These are phyloP conservation scores for Pneumocystis oryctolagi DNA, from an alignment of 1,139 yeast species.

Conservation along the genomic window DNA sequence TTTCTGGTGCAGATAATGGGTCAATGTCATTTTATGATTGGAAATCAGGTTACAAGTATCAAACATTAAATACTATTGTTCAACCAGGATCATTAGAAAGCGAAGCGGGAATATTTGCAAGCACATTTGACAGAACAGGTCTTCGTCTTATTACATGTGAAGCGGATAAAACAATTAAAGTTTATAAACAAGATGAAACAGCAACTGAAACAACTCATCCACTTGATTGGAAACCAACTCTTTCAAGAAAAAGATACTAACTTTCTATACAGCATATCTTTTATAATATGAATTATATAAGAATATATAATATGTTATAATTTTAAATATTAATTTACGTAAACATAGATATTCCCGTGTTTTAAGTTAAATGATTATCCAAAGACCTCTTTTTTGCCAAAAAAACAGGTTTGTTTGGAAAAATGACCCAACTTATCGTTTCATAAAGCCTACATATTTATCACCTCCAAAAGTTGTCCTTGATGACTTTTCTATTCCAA, in stretches of 20 bases:
- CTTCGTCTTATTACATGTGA: slow-evolving; percentile 71
- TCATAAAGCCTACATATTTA: not conserved
- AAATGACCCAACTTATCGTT: not conserved
- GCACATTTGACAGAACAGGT: slow-evolving; percentile 69
- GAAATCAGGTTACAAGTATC: slow-evolving; percentile 49
- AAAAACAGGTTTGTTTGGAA: not conserved
- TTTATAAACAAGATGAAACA: slow-evolving; percentile 50
- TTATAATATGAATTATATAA: not conserved
- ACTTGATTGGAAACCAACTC: slow-evolving; percentile 32
- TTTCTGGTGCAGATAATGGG: slow-evolving; percentile 80
- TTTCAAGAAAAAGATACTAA: slow-evolving; percentile 11
- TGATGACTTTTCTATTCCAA: not conserved
- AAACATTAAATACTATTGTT: slow-evolving; percentile 36
- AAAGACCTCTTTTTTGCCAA: not conserved
- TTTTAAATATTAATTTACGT: not conserved
- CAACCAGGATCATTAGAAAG: slow-evolving; percentile 57
- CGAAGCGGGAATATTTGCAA: slow-evolving; percentile 55
- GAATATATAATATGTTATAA: not conserved
- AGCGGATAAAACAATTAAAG: slow-evolving; percentile 74
- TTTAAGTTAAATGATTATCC: not conserved
- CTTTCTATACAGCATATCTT: not conserved
- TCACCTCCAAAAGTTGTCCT: not conserved
- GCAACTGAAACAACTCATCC: slow-evolving; percentile 37
- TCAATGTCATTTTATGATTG: slow-evolving; percentile 66
- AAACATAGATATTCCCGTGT: not conserved